Percentiles rank a stretch among this genome's conserved stretches.
Conservation (phyloP, 2,329 filamentous ascomycete genomes). For the Fusarium albosuccineum region DNA sequence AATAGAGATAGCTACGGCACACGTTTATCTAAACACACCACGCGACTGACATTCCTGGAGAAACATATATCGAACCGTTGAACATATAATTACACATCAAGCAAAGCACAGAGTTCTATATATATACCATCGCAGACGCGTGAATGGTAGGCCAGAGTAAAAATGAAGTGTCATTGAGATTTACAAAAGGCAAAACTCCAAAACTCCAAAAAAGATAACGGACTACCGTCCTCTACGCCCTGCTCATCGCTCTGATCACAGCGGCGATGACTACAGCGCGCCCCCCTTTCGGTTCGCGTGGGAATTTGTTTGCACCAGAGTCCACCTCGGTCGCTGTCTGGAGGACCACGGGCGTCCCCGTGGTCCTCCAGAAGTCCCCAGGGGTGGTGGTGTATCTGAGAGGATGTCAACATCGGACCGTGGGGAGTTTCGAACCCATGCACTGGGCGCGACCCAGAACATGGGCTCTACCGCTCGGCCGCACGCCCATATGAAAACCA, state of each 20-base stretch:
- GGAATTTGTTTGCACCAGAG: conserved; percentile 46
- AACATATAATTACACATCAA: no score
- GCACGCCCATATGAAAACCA: conserved; percentile 2
- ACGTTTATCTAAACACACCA: no score
- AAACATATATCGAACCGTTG: no score
- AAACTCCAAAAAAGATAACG: not conserved
- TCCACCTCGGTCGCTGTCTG: conserved; percentile 37
- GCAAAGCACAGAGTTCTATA: not conserved
- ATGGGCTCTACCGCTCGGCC: conserved; percentile 12
- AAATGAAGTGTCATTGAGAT: not conserved
- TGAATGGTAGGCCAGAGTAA: not conserved
- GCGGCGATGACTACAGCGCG: conserved; percentile 46
- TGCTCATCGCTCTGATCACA: conserved; percentile 27
- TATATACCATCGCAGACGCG: no score
- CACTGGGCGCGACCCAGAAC: conserved; percentile 7
- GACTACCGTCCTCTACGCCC: conserved; percentile 17
- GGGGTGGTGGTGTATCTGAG: conserved; percentile 45
- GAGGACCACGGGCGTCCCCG: conserved; percentile 18
- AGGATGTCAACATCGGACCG: not conserved
- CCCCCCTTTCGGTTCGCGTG: conserved; percentile 44
- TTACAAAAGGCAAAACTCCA: not conserved
- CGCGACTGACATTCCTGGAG: no score
- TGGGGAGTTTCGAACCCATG: conserved; percentile 16
- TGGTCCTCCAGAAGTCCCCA: conserved; percentile 10
- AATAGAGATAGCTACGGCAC: not conserved